These are phyloP conservation scores for Penicillium thymicola DNA, from an alignment of 2,329 filamentous ascomycete genomes.

Conservation along the genomic window DNA sequence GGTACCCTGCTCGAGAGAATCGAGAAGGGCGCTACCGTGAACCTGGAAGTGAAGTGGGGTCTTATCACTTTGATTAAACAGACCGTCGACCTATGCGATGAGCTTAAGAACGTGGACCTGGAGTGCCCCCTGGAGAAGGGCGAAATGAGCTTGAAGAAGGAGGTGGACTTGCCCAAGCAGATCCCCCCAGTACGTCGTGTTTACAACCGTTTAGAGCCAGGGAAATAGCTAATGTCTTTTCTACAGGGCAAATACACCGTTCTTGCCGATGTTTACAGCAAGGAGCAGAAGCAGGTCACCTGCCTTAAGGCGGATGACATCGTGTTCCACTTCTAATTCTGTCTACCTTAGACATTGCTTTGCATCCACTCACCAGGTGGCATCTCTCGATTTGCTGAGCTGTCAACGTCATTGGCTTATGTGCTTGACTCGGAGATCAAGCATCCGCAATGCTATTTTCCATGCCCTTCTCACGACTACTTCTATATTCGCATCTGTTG, in stretches of 20 bases:
- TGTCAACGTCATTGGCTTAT: not conserved
- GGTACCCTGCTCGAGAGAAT: conserved; percentile 73
- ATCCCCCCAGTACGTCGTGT: conserved; percentile 74
- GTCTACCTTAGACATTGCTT: not conserved
- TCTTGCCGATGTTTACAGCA: conserved; percentile 75
- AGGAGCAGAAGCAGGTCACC: conserved; percentile 71
- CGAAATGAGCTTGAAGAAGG: conserved; percentile 68
- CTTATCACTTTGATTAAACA: conserved; percentile 84
- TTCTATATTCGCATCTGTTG: conserved; percentile 6
- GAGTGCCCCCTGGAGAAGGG: conserved; percentile 85
- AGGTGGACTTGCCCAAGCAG: conserved; percentile 77
- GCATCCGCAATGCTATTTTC: conserved; percentile 7
- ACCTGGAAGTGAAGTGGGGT: conserved; percentile 87
- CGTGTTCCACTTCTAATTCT: conserved; percentile 25
- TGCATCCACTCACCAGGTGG: conserved; percentile 18
- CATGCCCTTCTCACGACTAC: conserved; percentile 17
- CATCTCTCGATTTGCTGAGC: conserved; percentile 4
- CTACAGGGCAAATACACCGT: conserved; percentile 83
- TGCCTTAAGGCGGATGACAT: conserved; percentile 68
- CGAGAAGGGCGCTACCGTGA: conserved; percentile 74
- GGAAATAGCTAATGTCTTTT: conserved; percentile 7
- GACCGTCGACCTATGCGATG: conserved; percentile 80
- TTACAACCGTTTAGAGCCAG: not conserved
- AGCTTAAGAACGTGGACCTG: conserved; percentile 82
- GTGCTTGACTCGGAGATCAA: conserved; percentile 1